These are phyloP conservation scores for Trypanosoma platydactyli DNA, from an alignment of 208 protist species.

Conservation along the genomic window DNA sequence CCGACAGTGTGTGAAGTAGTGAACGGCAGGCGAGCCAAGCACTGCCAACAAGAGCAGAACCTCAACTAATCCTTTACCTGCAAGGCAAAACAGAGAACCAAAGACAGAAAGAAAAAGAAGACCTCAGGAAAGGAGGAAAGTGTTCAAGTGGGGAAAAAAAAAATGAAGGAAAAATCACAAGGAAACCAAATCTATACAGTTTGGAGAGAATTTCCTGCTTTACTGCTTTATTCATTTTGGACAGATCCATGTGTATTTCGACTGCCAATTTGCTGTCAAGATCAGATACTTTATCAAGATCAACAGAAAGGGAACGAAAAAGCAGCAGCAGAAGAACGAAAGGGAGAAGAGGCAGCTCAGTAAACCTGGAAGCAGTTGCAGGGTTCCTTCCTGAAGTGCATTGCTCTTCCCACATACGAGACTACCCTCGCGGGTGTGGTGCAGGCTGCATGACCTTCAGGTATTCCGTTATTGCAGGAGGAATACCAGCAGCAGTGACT, in stretches of 20 bases:
- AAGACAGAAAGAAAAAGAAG: not conserved
- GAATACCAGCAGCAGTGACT: not conserved
- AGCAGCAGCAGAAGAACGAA: not conserved
- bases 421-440: not conserved
- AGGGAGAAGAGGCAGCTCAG: not conserved
- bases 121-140: not conserved
- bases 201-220: too few relatives aligned
- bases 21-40: too few relatives aligned
- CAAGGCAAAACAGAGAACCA: not conserved
- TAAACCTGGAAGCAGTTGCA: not conserved
- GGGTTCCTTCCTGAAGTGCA: not conserved
- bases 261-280: too few relatives aligned
- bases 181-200: too few relatives aligned
- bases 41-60: too few relatives aligned
- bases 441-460: not conserved
- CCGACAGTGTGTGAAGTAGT: too few relatives aligned
- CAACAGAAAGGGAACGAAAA: not conserved
- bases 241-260: too few relatives aligned
- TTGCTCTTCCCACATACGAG: not conserved
- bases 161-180: not conserved
- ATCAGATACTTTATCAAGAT: not conserved
- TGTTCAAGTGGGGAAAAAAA: not conserved
- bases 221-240: too few relatives aligned
- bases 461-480: conserved; percentile 4
- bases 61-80: too few relatives aligned